Evolutionary conservation across 2,329 filamentous ascomycete species (phyloP), one percentile per base, ranked within the genome.

Genomic region (Mycocentrospora acerina): DNA sequence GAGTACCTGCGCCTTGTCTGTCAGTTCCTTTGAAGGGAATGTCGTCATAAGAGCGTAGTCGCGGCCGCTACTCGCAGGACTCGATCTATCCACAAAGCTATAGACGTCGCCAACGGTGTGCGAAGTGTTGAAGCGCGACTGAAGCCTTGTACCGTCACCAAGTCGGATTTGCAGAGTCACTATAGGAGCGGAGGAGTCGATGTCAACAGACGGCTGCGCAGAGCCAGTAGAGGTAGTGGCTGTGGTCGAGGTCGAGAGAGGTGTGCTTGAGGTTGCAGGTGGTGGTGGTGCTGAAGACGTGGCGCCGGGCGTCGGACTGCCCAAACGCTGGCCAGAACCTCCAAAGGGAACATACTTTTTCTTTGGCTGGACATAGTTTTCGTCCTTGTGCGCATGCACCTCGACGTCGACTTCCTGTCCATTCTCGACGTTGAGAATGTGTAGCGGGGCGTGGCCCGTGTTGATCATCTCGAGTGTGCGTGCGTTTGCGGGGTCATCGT

Each of bases 71-170:
- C 79, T 77, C 6, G 75, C 76, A 0, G 81, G 64, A 17, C 79
- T 83, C 0, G 86, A 78, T n/a, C 77, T 74, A 42, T 79, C 72
- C 44, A 91, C 80, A 55, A 91, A 91, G 7, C 75, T 72, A 65
- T 93, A 91, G 7, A 94, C 77, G 50, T 91, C 85, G 12, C 81
- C 84, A 31, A 94, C 71, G 0, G 87, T 93, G 54, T 89, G 83
- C 0, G 79, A 83, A 0, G 84, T 83, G 71, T 93, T 93, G 71
- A 94, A 94, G 7, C 87, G 80, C 17, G 85, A 86, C n/a, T 83
- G 81, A 16, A 93, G 71, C 29, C 87, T 78, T 2, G 85, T 85
- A 26, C 88, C 88, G 51, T 91, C 83, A 1, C 84, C 86, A 39
- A 93, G 77, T 57, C 89, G 85, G 40, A 94, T 83, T 53, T 89